Percentiles rank a stretch among this genome's conserved stretches.
These are phyloP conservation scores for Lactarius hatsudake DNA, from an alignment of 768 basidiomycete genomes.

Conservation along the genomic window DNA sequence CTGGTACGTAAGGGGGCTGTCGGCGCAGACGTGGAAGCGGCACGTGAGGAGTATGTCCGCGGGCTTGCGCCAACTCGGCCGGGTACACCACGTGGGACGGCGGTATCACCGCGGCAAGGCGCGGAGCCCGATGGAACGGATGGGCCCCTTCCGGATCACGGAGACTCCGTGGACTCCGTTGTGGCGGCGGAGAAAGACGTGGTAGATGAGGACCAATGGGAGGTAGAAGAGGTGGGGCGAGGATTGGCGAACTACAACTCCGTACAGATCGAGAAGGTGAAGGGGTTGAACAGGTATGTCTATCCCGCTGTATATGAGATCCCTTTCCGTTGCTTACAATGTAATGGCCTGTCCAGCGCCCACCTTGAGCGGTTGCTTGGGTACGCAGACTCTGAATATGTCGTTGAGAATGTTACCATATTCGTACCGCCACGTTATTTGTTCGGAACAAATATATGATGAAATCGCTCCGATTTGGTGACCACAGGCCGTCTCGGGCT, in stretches of 20 bases:
- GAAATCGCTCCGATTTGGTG: not conserved
- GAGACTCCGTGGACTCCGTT: slow-evolving; percentile 29
- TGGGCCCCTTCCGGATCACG: slow-evolving; percentile 25
- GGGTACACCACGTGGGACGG: slow-evolving; percentile 48
- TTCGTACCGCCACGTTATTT: slow-evolving; percentile 47
- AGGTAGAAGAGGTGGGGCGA: slow-evolving; percentile 87
- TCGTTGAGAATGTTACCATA: slow-evolving; percentile 93
- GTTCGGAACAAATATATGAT: slow-evolving; percentile 26
- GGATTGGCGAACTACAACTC: slow-evolving; percentile 97
- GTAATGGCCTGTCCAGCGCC: slow-evolving; percentile 49
- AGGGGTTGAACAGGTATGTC: slow-evolving; percentile 82
- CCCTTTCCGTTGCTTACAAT: slow-evolving; percentile 16
- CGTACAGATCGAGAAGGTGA: slow-evolving; percentile 82
- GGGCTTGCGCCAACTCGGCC: slow-evolving; percentile 50
- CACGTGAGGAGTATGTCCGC: slow-evolving; percentile 36
- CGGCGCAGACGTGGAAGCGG: slow-evolving; percentile 19
- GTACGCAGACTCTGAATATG: slow-evolving; percentile 95
- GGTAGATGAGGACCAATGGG: slow-evolving; percentile 50
- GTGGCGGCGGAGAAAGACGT: slow-evolving; percentile 29
- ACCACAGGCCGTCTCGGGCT: not conserved
- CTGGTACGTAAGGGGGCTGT: slow-evolving; percentile 47
- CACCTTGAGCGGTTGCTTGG: slow-evolving; percentile 78
- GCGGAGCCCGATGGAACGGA: slow-evolving; percentile 27
- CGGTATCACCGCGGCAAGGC: not conserved
- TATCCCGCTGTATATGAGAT: not conserved